Evolutionary conservation across 148 eudicot genomes (phyloP).

Genomic region (Suaeda aralocaspica): DNA sequence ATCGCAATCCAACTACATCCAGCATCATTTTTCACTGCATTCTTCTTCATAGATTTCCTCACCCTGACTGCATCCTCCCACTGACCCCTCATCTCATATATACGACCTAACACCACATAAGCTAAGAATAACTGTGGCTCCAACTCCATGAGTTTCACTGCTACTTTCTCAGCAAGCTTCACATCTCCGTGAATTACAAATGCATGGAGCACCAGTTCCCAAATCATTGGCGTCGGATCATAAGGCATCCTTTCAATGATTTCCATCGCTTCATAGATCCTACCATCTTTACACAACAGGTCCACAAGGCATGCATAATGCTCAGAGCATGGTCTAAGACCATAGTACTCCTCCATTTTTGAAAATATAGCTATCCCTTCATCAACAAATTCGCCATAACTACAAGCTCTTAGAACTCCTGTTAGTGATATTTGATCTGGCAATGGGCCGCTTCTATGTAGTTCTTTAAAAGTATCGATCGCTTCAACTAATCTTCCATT

Average conservation of each 20-base stretch:
- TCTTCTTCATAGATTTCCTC: conserved; percentile 50
- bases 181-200: conserved; percentile 39
- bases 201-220: conserved; percentile 48
- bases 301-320: conserved; percentile 49
- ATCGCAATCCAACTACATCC: conserved; percentile 65
- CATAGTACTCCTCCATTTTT: conserved; percentile 50
- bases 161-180: conserved; percentile 48
- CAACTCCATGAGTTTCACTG: conserved; percentile 45
- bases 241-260: conserved; percentile 40
- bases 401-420: conserved; percentile 65
- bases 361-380: conserved; percentile 47
- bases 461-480: conserved; percentile 41
- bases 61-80: conserved; percentile 80
- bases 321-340: conserved; percentile 43
- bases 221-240: conserved; percentile 37
- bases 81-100: conserved; percentile 58
- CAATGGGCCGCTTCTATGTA: conserved; percentile 37
- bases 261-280: conserved; percentile 47
- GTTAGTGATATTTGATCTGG: conserved; percentile 60
- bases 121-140: conserved; percentile 56
- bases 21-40: conserved; percentile 26
- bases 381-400: conserved; percentile 45
- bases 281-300: conserved; percentile 54
- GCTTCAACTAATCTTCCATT: conserved; percentile 60
- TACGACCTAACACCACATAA: conserved; percentile 47